phyloP scores from a whole-genome alignment of 352 stramenopile genomes.

The Peronosclerospora sorghi region DNA sequence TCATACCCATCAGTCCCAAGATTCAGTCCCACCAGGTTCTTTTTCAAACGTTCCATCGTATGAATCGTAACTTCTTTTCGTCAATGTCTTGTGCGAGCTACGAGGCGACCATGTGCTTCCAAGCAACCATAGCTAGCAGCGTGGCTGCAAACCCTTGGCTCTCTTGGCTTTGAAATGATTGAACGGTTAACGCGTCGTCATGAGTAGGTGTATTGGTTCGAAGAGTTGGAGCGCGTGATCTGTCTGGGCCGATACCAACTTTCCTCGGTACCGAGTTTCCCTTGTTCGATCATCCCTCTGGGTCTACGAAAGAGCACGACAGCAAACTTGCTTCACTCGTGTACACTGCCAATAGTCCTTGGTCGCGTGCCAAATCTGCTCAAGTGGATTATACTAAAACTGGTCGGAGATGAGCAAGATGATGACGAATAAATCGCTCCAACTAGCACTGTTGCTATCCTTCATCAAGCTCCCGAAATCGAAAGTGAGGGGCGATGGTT shows the following conservation, averaged over 20 bases:
- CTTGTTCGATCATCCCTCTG: constrained; percentile 59
- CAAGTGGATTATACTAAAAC: constrained; percentile 32
- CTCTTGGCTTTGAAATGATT: constrained; percentile 54
- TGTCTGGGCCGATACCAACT: constrained; percentile 70
- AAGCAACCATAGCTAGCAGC: constrained; percentile 6
- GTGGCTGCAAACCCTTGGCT: constrained; percentile 13
- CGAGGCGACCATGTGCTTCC: constrained; percentile 7
- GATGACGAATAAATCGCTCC: constrained; percentile 2
- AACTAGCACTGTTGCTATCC: constrained; percentile 1
- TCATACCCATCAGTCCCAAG: constrained; percentile 72
- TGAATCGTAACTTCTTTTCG: constrained; percentile 43
- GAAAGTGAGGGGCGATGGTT: constrained; percentile 32
- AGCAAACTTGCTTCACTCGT: constrained; percentile 68
- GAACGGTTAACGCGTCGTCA: constrained; percentile 11
- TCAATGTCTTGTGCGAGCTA: neutral
- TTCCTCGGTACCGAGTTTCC: constrained; percentile 82
- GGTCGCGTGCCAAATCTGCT: constrained; percentile 66
- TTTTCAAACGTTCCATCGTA: constrained; percentile 59
- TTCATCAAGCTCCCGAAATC: constrained; percentile 22
- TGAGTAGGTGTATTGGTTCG: too few relatives aligned
- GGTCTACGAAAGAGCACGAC: constrained; percentile 25
- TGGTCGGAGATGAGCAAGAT: constrained; percentile 7
- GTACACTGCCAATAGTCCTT: constrained; percentile 73
- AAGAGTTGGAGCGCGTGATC: too few relatives aligned
- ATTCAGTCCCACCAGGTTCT: constrained; percentile 48